Base-by-base conservation (phyloP, 495 filamentous ascomycete species). In the Parathielavia appendiculata region DNA sequence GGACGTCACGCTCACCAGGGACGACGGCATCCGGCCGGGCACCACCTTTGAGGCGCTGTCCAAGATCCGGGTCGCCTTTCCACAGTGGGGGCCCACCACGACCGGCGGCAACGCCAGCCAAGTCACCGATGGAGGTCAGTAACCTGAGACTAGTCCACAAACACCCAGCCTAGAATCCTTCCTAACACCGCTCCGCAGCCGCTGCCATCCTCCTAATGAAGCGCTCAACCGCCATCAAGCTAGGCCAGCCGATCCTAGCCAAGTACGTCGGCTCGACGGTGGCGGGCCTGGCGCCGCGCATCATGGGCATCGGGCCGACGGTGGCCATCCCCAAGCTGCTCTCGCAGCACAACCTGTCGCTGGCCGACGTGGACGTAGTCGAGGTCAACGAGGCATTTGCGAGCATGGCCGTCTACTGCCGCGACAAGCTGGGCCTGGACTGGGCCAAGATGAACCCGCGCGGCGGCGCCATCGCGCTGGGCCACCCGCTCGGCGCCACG, bases 351-450 rank as follows among this genome's bases (percentile, higher is more conserved):
- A 82, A 85, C 68, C 69, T 98, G 60, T 79, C 76, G n/a, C 78
- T 95, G 52, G 76, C 85, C 47, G 92, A 98, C 58, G 81, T 91
- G 59, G 93, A 98, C 63, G 80, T 98, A 46, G 83, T 89, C 62
- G 93, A 98, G 80, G 75, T 98, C 66, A 98, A 98, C 74, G 93
- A 98, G 81, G 93, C 93, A 1, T 98, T 98, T 63, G 93, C 92
- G 26, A 90, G 86, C 32, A 98, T 98, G 92, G 92, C 89, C 1
- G 91, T 96, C 3, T 98, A 96, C 79, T 96, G 91, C 75, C 69
- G 87, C 19, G 79, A 92, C 56, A 83, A 79, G 56, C 80, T 97
- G 35, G 84, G 84, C 38, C 74, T 97, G 45, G 88, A 93, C 61
- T 83, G 80, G 59, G 74, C 81, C 66, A 97, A 96, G 83, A 83